Percentiles rank a stretch among this genome's conserved stretches.
phyloP scores from a whole-genome alignment of 768 basidiomycete species.

The Kwoniella dejecticola region DNA sequence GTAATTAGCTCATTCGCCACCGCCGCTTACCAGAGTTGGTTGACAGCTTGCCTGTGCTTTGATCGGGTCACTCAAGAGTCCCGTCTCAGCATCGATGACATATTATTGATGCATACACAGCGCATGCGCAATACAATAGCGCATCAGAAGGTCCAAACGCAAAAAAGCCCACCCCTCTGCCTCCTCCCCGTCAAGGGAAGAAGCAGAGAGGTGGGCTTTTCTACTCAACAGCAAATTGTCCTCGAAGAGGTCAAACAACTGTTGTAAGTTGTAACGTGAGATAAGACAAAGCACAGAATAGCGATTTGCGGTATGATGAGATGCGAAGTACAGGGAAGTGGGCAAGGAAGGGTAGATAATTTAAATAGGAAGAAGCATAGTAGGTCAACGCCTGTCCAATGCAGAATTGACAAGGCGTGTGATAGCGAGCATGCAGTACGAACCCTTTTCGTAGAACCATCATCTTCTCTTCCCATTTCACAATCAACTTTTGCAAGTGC shows the following conservation, averaged over 20 bases:
- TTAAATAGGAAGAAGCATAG: conserved; percentile 2
- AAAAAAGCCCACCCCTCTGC: conserved; percentile 41
- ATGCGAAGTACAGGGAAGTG: too few relatives aligned
- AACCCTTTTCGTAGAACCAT: conserved; percentile 30
- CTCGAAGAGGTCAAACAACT: conserved; percentile 33
- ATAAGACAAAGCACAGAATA: too few relatives aligned
- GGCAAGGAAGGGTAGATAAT: not conserved
- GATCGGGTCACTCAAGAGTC: too few relatives aligned
- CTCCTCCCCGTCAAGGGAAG: conserved; percentile 13
- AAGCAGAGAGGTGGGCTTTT: conserved; percentile 31
- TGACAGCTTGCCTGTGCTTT: too few relatives aligned
- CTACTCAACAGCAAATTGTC: conserved; percentile 26
- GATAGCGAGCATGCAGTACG: conserved; percentile 15
- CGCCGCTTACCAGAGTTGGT: too few relatives aligned
- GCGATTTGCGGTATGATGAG: too few relatives aligned
- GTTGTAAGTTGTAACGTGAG: too few relatives aligned
- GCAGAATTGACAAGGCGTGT: conserved; percentile 13
- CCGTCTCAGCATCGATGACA: too few relatives aligned
- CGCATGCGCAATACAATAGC: not conserved
- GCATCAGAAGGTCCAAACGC: conserved; percentile 25
- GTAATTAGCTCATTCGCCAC: too few relatives aligned
- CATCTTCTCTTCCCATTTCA: conserved; percentile 1
- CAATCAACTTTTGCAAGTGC: not conserved
- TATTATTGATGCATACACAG: too few relatives aligned
- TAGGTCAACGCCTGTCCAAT: conserved; percentile 27